phyloP scores from a whole-genome alignment of 352 stramenopile genomes.

The Nothophytophthora sp. region DNA sequence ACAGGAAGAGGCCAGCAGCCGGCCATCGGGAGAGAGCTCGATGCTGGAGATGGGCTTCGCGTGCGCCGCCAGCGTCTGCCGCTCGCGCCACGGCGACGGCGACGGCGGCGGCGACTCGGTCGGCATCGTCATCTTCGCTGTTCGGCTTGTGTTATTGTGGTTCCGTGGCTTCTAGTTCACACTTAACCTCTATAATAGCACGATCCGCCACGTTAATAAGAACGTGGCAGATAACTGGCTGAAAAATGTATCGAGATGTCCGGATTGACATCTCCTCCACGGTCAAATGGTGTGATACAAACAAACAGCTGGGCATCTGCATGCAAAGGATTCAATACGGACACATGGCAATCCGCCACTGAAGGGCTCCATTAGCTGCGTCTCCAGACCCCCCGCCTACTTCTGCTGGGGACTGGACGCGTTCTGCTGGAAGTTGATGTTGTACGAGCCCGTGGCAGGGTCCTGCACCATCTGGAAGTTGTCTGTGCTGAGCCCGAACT shows the following conservation, averaged over 20 bases:
- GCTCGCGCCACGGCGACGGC: conserved; percentile 6
- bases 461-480: conserved; percentile 99
- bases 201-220: no score
- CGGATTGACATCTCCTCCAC: no score
- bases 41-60: conserved; percentile 75
- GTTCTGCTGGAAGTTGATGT: conserved; percentile 93
- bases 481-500: conserved; percentile 99
- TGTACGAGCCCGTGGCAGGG: conserved; percentile 97
- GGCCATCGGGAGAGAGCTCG: conserved; percentile 59
- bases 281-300: no score
- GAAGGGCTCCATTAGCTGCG: no score
- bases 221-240: no score
- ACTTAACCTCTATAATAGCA: conserved; percentile 5
- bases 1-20: conserved; percentile 71
- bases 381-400: no score
- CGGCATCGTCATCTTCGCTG: neutral
- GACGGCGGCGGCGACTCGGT: neutral
- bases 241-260: no score
- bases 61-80: conserved; percentile 42
- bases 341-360: no score
- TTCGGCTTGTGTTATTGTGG: neutral
- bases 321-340: no score
- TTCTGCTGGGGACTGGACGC: no score
- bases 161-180: neutral
- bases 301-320: no score